Evolutionary conservation across 1,284 basidiomycete genomes (phyloP), one percentile per base, ranked within the genome.

Genomic region (Wolfiporia cocos): DNA sequence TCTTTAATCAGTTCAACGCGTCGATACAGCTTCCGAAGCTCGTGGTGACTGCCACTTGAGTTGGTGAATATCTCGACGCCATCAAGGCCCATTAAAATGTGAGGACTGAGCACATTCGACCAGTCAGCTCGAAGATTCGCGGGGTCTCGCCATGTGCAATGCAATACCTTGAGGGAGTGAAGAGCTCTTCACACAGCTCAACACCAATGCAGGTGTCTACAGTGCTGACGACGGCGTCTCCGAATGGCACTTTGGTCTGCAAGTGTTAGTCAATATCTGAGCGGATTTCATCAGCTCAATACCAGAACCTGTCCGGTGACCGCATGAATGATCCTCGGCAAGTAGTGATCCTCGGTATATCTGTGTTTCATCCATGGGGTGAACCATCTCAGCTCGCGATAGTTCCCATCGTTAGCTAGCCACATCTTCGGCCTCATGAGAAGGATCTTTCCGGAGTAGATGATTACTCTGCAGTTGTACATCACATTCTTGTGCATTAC

Each of bases 21-120:
- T 4, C 81, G 81, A 58, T 93, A 82, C 14, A 99, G 75, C 65
- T 99, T 99, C 23, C 96, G 81, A 21, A 99, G 78, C 60, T 99
- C 96, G 58, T 99, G 95, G 59, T 99, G 96, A 61, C 91, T 95
- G 4, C 91, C 95, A 47, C 90, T 94, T 0, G 93, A 95, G 68
- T 99, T 99, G 15, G 94, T 95, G 61, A 99, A 96, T 49, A 99
- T 96, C 65, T 99, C 95, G 2, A 98, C 95, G 5, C 96, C 95
- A 58, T 98, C 93, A 6, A 99, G 75, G 5, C 94, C 95, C 91
- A 97, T 97, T 10, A 85, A 67, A 46, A 97, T 95, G 62, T 99
- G 95, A 5, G 96, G 96, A 51, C 93, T 93, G 41, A 51, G n/a
- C n/a, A n/a, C n/a, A n/a, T n/a, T n/a, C n/a, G n/a, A n/a, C n/a